phyloP scores from a whole-genome alignment of 441 rosid genomes.

The Mallotus japonicus region DNA sequence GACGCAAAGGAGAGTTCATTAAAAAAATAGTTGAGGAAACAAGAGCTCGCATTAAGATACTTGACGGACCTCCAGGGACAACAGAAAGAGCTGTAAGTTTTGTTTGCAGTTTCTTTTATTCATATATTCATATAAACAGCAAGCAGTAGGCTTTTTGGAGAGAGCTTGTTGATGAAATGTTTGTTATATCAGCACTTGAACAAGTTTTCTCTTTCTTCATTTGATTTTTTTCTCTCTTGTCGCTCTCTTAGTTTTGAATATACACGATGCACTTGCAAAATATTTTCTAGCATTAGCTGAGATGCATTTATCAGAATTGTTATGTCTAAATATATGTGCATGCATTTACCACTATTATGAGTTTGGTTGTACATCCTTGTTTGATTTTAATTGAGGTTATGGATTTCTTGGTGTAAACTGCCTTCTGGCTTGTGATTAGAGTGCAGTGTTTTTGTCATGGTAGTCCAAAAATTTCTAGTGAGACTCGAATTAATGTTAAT shows the following conservation, averaged over 20 bases:
- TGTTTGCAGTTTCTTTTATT: slow-evolving; percentile 17
- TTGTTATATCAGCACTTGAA: background rate
- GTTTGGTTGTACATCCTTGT: background rate
- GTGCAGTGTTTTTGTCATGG: background rate
- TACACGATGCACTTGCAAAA: background rate
- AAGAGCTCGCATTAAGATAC: slow-evolving; percentile 93
- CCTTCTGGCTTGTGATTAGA: background rate
- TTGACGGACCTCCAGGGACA: slow-evolving; percentile 99
- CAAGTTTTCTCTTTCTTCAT: background rate
- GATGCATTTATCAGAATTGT: background rate
- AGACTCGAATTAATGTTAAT: background rate
- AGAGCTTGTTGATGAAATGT: background rate
- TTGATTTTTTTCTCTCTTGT: background rate
- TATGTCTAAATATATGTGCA: background rate
- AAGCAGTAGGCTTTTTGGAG: background rate
- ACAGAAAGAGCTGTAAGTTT: slow-evolving; percentile 96
- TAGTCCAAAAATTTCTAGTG: background rate
- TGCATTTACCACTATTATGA: background rate
- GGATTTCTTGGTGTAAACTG: background rate
- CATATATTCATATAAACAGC: slow-evolving; percentile 8
- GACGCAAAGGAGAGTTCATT: slow-evolving; percentile 95
- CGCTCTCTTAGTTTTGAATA: background rate
- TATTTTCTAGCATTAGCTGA: background rate
- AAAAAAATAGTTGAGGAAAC: slow-evolving; percentile 98
- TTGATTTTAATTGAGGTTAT: background rate